These are phyloP conservation scores for Balakata baccata DNA, from an alignment of 345 rosid species.

Conservation along the genomic window DNA sequence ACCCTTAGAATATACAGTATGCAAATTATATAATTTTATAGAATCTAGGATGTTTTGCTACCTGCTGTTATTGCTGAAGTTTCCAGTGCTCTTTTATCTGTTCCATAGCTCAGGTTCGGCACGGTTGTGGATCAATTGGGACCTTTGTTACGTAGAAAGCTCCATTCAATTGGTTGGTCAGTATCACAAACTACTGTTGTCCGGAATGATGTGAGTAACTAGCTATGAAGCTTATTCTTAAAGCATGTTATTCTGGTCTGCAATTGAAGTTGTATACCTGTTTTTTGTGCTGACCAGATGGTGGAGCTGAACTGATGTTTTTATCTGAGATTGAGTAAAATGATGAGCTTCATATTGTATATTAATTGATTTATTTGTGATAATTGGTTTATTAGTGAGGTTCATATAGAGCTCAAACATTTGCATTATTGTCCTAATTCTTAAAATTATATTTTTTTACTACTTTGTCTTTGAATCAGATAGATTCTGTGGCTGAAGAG, in stretches of 20 bases:
- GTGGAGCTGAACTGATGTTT: constrained; percentile 7
- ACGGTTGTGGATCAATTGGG: constrained; percentile 88
- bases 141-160: constrained; percentile 62
- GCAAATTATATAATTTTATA: not conserved
- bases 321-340: not conserved
- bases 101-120: constrained; percentile 99
- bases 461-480: constrained; percentile 43
- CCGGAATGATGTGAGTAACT: constrained; percentile 77
- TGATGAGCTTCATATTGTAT: constrained; percentile 1
- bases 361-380: not conserved
- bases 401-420: constrained; percentile 6
- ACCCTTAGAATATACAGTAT: not conserved
- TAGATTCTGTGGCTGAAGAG: constrained; percentile 96
- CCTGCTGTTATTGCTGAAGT: constrained; percentile 29
- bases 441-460: constrained; percentile 21
- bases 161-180: constrained; percentile 77
- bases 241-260: not conserved
- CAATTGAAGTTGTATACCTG: not conserved
- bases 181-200: constrained; percentile 57
- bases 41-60: not conserved
- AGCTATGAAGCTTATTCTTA: constrained; percentile 9
- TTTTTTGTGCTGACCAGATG: not conserved
- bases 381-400: not conserved
- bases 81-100: constrained; percentile 39
- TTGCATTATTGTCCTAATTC: not conserved